Percentiles rank a stretch among this genome's conserved stretches.
Conservation (phyloP, 2,329 filamentous ascomycete genomes). For the Teratosphaeria zuluensis region DNA sequence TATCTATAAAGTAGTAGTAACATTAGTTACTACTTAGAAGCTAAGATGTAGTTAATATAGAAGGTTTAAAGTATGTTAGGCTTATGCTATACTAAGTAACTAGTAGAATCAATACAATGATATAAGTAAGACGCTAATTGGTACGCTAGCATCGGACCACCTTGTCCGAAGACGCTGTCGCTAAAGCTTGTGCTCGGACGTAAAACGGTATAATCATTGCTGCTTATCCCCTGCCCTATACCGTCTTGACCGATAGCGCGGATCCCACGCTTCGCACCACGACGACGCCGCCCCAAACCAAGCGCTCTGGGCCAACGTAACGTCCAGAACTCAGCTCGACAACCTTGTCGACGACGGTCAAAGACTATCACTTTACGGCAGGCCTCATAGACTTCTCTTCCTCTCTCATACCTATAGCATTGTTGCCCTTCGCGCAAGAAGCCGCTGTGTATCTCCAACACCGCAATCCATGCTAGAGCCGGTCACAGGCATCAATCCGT, state of each 20-base stretch:
- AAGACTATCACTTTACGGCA: not conserved
- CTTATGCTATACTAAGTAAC: no score
- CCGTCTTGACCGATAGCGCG: not conserved
- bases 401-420: not conserved
- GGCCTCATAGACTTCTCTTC: not conserved
- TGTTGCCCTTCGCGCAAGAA: not conserved
- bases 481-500: constrained; percentile 13
- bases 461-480: constrained; percentile 14
- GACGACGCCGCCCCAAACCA: not conserved
- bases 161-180: no score
- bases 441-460: not conserved
- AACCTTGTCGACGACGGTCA: not conserved
- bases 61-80: no score
- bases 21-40: no score
- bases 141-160: no score
- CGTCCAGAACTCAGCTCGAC: not conserved
- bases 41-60: no score
- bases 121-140: no score
- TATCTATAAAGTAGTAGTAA: no score
- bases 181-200: no score
- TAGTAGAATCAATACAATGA: no score
- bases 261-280: not conserved
- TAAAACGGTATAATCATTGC: no score
- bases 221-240: not conserved
- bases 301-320: not conserved